Percentiles rank a stretch among this genome's conserved stretches.
These are phyloP conservation scores for Cladosporium sp. DNA, from an alignment of 2,329 filamentous ascomycete species.

Conservation along the genomic window DNA sequence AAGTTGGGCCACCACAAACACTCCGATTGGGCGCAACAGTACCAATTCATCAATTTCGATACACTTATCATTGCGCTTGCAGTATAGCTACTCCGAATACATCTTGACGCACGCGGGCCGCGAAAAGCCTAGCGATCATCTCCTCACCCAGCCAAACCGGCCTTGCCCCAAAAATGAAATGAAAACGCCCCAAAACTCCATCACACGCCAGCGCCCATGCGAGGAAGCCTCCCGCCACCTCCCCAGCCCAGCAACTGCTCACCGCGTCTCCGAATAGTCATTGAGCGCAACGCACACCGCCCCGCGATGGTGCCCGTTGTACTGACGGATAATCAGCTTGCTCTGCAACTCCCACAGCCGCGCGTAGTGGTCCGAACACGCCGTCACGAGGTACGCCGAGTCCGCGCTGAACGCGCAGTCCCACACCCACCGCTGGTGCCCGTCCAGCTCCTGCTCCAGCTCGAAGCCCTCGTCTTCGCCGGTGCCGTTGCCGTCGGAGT, in stretches of 20 bases:
- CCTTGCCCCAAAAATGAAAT: too few relatives aligned
- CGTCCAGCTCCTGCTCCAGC: constrained; percentile 78
- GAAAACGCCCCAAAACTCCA: too few relatives aligned
- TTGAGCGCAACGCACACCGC: constrained; percentile 90
- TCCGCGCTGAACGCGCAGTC: constrained; percentile 94
- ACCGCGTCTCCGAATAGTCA: constrained; percentile 46
- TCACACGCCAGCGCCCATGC: too few relatives aligned
- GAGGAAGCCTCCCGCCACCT: too few relatives aligned
- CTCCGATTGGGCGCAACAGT: too few relatives aligned
- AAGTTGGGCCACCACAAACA: too few relatives aligned
- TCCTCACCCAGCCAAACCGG: too few relatives aligned
- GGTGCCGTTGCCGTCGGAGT: constrained; percentile 10
- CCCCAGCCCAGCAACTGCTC: neutral
- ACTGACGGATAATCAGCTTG: constrained; percentile 87
- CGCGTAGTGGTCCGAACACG: constrained; percentile 89
- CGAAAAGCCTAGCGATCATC: too few relatives aligned
- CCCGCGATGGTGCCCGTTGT: constrained; percentile 88
- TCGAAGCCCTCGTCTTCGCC: constrained; percentile 47
- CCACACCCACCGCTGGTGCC: constrained; percentile 96
- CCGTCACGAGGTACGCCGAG: constrained; percentile 86
- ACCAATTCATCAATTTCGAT: too few relatives aligned
- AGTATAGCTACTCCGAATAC: too few relatives aligned
- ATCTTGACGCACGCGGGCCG: too few relatives aligned
- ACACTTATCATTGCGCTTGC: too few relatives aligned
- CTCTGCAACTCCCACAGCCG: constrained; percentile 82